Evolutionary conservation across 352 stramenopile species (phyloP).

Genomic region (Globisporangium okanoganense): DNA sequence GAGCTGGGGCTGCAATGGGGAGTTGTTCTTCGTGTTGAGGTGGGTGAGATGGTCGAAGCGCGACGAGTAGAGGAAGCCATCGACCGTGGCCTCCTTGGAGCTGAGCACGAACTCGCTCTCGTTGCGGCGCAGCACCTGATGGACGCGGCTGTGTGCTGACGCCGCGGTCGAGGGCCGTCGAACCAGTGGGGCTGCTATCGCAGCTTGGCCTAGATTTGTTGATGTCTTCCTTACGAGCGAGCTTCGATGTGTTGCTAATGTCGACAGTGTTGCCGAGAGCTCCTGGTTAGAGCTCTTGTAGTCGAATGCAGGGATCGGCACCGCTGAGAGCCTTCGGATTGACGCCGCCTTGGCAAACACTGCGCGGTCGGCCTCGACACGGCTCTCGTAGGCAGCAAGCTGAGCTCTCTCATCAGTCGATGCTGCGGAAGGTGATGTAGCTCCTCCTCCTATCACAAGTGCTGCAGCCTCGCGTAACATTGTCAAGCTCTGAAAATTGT

Average conservation of each 20-base stretch:
- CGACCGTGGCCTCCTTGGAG: constrained; percentile 36
- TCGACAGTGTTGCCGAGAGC: background rate
- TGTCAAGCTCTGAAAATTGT: too few species aligned
- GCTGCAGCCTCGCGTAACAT: constrained; percentile 1
- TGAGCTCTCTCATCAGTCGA: background rate
- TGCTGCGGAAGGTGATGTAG: background rate
- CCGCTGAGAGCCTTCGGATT: constrained; percentile 22
- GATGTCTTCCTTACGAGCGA: background rate
- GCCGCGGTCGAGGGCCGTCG: constrained; percentile 42
- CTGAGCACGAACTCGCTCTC: constrained; percentile 57
- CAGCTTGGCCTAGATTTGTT: background rate
- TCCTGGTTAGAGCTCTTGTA: constrained; percentile 11
- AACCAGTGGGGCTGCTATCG: background rate
- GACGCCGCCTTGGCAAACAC: constrained; percentile 40
- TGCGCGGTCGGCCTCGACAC: constrained; percentile 23
- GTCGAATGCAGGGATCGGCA: constrained; percentile 5
- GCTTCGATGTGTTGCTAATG: background rate
- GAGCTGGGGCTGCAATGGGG: constrained; percentile 12
- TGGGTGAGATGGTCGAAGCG: constrained; percentile 42
- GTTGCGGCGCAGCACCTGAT: constrained; percentile 48
- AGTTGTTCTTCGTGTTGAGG: constrained; percentile 9
- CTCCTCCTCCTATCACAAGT: background rate
- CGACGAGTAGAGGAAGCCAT: constrained; percentile 54
- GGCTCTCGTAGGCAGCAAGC: constrained; percentile 11
- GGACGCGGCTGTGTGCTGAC: constrained; percentile 48